Conservation (phyloP, 306 rosid species). For the Rubus parviflorus region DNA sequence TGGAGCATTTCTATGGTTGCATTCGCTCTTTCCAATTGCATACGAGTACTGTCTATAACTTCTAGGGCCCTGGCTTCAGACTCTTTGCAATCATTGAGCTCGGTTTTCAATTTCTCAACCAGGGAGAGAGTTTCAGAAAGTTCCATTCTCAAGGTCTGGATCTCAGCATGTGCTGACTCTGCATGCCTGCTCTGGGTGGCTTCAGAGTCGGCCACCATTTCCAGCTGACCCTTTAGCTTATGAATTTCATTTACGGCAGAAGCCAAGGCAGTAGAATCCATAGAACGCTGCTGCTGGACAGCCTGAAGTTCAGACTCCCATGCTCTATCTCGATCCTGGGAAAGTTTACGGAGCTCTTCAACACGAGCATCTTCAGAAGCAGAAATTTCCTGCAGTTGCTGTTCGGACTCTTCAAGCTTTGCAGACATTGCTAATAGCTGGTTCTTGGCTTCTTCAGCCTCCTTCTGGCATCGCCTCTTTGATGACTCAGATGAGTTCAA, state of each 20-base stretch:
- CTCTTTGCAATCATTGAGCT: constrained; percentile 58
- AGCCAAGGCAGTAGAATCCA: constrained; percentile 72
- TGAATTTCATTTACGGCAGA: constrained; percentile 85
- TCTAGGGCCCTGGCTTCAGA: constrained; percentile 64
- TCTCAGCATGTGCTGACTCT: constrained; percentile 58
- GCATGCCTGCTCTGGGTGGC: constrained; percentile 50
- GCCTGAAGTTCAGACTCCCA: constrained; percentile 97
- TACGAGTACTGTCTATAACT: constrained; percentile 46
- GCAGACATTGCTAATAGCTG: constrained; percentile 51
- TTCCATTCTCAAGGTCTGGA: constrained; percentile 57
- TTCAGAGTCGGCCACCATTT: constrained; percentile 56
- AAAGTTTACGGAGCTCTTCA: constrained; percentile 65
- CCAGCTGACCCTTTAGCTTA: constrained; percentile 76
- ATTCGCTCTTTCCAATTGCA: constrained; percentile 64
- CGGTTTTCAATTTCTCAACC: constrained; percentile 61
- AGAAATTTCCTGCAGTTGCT: constrained; percentile 65
- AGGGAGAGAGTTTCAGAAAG: constrained; percentile 59
- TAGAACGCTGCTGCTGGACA: constrained; percentile 79
- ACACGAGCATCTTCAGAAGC: constrained; percentile 74
- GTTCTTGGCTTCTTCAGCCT: constrained; percentile 73
- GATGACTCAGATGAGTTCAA: constrained; percentile 56
- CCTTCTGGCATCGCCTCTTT: constrained; percentile 61
- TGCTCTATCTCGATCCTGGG: constrained; percentile 85
- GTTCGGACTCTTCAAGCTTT: constrained; percentile 71
- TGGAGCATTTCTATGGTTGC: constrained; percentile 50